Base-by-base conservation (phyloP, 2,329 filamentous ascomycete species). In the Erysiphe neolycopersici region DNA sequence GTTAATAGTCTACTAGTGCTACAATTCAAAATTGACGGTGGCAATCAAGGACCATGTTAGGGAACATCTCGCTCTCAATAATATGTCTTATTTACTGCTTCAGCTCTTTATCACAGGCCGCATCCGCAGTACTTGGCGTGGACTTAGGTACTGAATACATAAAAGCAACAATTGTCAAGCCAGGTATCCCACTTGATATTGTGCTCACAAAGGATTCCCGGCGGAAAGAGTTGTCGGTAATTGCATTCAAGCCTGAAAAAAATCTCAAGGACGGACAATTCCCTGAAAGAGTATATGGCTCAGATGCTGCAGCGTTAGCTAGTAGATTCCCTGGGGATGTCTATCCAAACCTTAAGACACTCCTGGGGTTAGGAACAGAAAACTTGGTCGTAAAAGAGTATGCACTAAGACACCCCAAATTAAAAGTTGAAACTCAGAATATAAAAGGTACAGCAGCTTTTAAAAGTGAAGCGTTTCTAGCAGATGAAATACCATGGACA, bases 121-220 rank as follows among this genome's bases (percentile, higher is more conserved):
- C 55, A 46, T 58, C 82, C 9, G 82, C 83, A 43, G 85, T 95
- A 16, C 66, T 98, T 18, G 89, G 89, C 49, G 71, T 98, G 54
- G 89, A 98, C 61, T 68, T 98, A 44, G 89, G 89, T 52, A 94
- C 89, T 45, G 83, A 93, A 60, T 94, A 92, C 63, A 80, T 98
- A 64, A 98, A 95, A 65, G 87, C 87, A 26, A 76, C 81, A 13
- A 72, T 98, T 37, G 87, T 98, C 48, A 95, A 95, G 64, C 89
- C 89, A 2, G 89, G 89, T 47, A 87, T 92, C 43, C 89, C 89
- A 11, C 81, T 98, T 58, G 89, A 98, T 52, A 95, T 98, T 51
- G 87, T 98, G 59, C 71, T 94, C 45, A 94, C 85, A 29, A 98
- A 95, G 60, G 89, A 98, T 63, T 94, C 89, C 29, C 81, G 92